Conservation (phyloP, 108 stramenopile genomes). For the Cylindrotheca fusiformis region DNA sequence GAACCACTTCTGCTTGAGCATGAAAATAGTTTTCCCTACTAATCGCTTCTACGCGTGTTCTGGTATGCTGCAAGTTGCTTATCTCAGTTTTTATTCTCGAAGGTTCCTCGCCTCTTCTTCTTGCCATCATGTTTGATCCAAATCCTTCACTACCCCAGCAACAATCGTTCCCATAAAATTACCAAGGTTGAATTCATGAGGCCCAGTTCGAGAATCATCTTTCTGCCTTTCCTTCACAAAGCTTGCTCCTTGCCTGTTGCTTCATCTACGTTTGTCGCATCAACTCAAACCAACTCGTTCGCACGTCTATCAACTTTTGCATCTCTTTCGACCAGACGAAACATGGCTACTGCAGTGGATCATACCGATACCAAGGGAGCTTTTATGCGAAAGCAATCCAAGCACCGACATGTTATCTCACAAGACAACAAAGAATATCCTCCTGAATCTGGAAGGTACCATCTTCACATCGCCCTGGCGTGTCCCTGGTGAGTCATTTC, state of each 20-base stretch:
- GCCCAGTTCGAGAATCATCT: background rate
- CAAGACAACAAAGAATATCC: constrained; percentile 47
- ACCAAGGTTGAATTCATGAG: no score
- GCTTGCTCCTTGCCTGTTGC: background rate
- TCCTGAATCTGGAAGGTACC: constrained; percentile 56
- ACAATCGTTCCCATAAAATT: no score
- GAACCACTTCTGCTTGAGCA: no score
- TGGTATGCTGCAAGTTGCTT: no score
- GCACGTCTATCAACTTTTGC: background rate
- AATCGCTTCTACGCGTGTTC: no score
- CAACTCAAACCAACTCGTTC: background rate
- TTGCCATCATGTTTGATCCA: no score
- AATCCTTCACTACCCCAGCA: no score
- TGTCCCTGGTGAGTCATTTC: constrained; percentile 42
- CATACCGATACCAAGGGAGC: constrained; percentile 29
- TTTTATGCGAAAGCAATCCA: constrained; percentile 46
- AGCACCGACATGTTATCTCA: background rate
- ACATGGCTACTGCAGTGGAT: constrained; percentile 17
- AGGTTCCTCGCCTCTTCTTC: no score
- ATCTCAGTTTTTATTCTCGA: no score
- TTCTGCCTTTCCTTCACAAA: background rate
- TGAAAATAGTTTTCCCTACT: no score
- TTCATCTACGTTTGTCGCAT: background rate
- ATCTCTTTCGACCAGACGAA: background rate
- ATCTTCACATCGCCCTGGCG: constrained; percentile 58